phyloP scores from a whole-genome alignment of 148 eudicot species.

The Rhododendron ferrugineum region DNA sequence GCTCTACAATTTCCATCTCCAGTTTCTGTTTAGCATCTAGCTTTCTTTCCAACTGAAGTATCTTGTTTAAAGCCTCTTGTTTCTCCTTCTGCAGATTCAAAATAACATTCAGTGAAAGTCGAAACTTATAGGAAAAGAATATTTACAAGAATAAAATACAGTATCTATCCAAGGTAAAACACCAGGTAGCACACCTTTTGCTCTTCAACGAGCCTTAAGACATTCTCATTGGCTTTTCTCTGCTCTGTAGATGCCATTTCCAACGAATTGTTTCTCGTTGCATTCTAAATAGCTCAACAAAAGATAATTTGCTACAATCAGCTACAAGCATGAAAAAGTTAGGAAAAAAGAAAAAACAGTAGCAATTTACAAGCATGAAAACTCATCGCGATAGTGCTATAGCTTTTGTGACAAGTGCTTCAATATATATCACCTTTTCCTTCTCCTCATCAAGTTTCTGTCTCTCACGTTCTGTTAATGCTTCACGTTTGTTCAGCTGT shows the following conservation, averaged over 20 bases:
- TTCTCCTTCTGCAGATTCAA: conserved; percentile 68
- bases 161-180: neutral
- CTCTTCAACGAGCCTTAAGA: conserved; percentile 67
- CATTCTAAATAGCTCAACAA: conserved; percentile 35
- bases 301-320: neutral
- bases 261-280: conserved; percentile 52
- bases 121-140: neutral
- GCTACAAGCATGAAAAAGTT: neutral
- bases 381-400: neutral
- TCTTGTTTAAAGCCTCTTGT: conserved; percentile 60
- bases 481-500: conserved; percentile 63
- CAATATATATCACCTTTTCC: conserved; percentile 42
- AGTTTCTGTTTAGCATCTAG: conserved; percentile 68
- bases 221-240: conserved; percentile 62
- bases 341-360: neutral
- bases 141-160: neutral
- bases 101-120: conserved; percentile 5
- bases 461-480: conserved; percentile 72
- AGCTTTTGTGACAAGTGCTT: neutral
- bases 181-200: conserved; percentile 51
- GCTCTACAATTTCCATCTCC: conserved; percentile 78
- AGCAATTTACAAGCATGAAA: neutral
- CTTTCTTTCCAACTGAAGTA: conserved; percentile 58
- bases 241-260: conserved; percentile 82
- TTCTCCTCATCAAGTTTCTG: conserved; percentile 81